phyloP scores from a whole-genome alignment of 139 green algal species.

The Coelastrella sp. region DNA sequence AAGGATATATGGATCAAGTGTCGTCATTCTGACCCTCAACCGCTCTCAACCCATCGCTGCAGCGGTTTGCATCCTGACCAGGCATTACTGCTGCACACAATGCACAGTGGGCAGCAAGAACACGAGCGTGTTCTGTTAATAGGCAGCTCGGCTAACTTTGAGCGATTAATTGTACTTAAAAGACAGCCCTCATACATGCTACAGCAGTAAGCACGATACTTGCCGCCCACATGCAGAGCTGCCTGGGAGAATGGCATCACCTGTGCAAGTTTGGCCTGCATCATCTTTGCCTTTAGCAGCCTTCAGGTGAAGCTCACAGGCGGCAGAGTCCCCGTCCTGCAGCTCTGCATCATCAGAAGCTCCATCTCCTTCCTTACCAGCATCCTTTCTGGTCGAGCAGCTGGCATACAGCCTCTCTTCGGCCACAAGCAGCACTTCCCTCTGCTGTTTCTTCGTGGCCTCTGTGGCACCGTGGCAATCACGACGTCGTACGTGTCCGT shows the following conservation, averaged over 20 bases:
- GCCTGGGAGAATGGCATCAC: constrained; percentile 20
- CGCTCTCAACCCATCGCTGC: no score
- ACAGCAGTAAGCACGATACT: no score
- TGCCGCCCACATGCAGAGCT: background rate
- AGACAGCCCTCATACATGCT: no score
- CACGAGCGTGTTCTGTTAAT: no score
- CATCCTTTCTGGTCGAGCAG: background rate
- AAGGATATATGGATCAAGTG: no score
- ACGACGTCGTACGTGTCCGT: constrained; percentile 6
- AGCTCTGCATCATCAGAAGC: constrained; percentile 42
- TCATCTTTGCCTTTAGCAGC: constrained; percentile 26
- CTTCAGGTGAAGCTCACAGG: constrained; percentile 37
- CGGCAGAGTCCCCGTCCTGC: constrained; percentile 20
- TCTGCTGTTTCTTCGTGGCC: constrained; percentile 18
- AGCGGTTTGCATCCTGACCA: no score
- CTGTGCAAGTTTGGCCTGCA: background rate
- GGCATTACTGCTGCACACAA: no score
- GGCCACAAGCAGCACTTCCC: constrained; percentile 19
- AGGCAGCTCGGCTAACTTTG: no score
- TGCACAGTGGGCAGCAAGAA: no score
- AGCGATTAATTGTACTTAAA: no score
- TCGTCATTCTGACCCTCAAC: no score
- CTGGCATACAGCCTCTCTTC: constrained; percentile 11
- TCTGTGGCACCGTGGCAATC: constrained; percentile 30
- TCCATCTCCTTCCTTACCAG: constrained; percentile 18